Evolutionary conservation across 345 rosid genomes (phyloP).

Genomic region (Physaria fendleri): DNA sequence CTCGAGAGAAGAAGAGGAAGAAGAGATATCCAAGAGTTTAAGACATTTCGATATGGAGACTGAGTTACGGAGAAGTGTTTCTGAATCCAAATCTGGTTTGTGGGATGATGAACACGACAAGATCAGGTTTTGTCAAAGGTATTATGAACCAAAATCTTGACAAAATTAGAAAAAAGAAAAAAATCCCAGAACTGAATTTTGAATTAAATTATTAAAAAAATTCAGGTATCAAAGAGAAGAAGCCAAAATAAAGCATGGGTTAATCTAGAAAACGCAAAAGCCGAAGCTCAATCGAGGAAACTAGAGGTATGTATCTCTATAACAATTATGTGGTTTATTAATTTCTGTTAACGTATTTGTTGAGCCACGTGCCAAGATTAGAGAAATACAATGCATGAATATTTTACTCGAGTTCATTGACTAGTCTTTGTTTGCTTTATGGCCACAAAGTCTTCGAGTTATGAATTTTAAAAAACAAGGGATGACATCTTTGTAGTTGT

Average conservation of each 20-base stretch:
- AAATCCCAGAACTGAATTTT: not conserved
- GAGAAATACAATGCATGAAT: conserved; percentile 7
- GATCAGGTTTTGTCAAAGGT: conserved; percentile 82
- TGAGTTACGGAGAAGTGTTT: conserved; percentile 42
- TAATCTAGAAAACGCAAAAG: conserved; percentile 86
- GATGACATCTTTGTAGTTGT: conserved; percentile 22
- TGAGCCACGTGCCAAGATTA: conserved; percentile 47
- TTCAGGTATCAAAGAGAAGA: conserved; percentile 87
- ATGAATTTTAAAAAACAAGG: conserved; percentile 23
- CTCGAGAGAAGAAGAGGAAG: conserved; percentile 90
- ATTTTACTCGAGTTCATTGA: conserved; percentile 30
- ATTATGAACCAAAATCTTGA: conserved; percentile 1
- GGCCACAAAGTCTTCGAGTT: conserved; percentile 32
- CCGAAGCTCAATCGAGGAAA: conserved; percentile 93
- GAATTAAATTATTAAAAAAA: not conserved
- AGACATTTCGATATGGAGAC: conserved; percentile 62
- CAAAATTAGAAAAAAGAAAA: not conserved
- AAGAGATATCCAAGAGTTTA: conserved; percentile 77
- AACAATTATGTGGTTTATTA: not conserved
- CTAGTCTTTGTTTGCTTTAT: conserved; percentile 44
- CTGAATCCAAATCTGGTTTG: conserved; percentile 52
- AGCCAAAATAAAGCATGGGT: conserved; percentile 95
- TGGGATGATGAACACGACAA: conserved; percentile 84
- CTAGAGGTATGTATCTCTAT: conserved; percentile 56
- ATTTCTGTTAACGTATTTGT: conserved; percentile 29